Evolutionary conservation across 108 stramenopile species (phyloP).

Genomic region (Chaetoceros tenuissimus): DNA sequence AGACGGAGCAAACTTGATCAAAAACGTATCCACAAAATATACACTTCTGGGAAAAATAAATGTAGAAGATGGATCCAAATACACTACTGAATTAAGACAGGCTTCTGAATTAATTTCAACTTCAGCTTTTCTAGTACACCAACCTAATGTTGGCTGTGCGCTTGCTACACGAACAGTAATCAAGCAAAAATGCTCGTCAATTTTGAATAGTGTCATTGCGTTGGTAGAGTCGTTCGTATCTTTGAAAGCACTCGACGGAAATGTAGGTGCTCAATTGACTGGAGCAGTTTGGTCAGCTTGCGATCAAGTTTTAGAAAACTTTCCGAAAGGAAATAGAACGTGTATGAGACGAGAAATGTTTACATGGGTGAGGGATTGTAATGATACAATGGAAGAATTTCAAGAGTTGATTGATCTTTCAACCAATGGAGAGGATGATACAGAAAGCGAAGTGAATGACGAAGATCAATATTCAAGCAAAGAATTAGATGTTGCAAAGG

Average conservation of each 20-base stretch:
- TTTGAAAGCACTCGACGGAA: slow-evolving; percentile 25
- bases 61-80: slow-evolving; percentile 26
- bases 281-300: slow-evolving; percentile 78
- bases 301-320: slow-evolving; percentile 33
- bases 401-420: slow-evolving; percentile 60
- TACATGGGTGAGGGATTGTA: slow-evolving; percentile 65
- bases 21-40: slow-evolving; percentile 74
- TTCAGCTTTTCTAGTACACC: slow-evolving; percentile 33
- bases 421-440: slow-evolving; percentile 9
- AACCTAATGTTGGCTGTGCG: slow-evolving; percentile 43
- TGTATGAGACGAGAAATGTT: slow-evolving; percentile 72
- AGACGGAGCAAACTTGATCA: slow-evolving; percentile 44
- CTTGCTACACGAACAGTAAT: slow-evolving; percentile 38
- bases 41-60: slow-evolving; percentile 58
- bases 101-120: slow-evolving; percentile 62
- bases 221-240: slow-evolving; percentile 43
- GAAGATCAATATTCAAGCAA: slow-evolving; percentile 41
- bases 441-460: slow-evolving; percentile 20
- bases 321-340: slow-evolving; percentile 54
- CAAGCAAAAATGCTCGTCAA: slow-evolving; percentile 44
- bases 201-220: slow-evolving; percentile 34
- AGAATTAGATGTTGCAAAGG: slow-evolving; percentile 54
- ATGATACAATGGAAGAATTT: slow-evolving; percentile 72
- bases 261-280: slow-evolving; percentile 54
- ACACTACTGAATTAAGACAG: slow-evolving; percentile 42